Conservation (phyloP, 805 yeast genomes). For the Helenozyma rhizophorensis region DNA sequence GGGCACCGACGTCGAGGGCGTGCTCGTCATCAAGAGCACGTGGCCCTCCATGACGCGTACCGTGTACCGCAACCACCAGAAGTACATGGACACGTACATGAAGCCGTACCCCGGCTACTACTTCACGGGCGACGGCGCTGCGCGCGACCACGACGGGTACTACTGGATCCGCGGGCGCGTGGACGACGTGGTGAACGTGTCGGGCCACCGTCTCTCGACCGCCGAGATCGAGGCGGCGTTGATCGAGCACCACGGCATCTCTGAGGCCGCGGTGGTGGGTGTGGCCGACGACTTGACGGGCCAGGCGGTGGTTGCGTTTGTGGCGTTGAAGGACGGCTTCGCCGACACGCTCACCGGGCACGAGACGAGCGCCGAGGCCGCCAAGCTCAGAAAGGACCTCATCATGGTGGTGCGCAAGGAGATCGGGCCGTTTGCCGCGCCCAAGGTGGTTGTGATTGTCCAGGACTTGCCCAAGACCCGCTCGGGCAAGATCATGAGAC, state of each 20-base stretch:
- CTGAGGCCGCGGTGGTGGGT: constrained; percentile 83
- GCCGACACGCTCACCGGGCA: constrained; percentile 23
- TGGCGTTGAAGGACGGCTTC: constrained; percentile 57
- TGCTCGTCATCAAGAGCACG: constrained; percentile 61
- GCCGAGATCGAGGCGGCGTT: constrained; percentile 85
- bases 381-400: constrained; percentile 57
- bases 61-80: constrained; percentile 70
- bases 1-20: constrained; percentile 77
- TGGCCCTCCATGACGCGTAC: constrained; percentile 90
- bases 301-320: constrained; percentile 81
- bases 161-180: constrained; percentile 86
- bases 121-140: constrained; percentile 90
- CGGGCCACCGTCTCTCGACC: constrained; percentile 84
- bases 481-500: constrained; percentile 85
- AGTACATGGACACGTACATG: constrained; percentile 77
- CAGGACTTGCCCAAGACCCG: constrained; percentile 81
- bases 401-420: constrained; percentile 69
- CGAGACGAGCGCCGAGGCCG: constrained; percentile 41
- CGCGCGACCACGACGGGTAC: constrained; percentile 78
- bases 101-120: constrained; percentile 78
- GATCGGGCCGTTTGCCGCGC: constrained; percentile 86
- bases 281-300: constrained; percentile 81
- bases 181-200: constrained; percentile 83
- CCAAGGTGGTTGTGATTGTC: constrained; percentile 67
- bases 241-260: constrained; percentile 64